phyloP scores from a whole-genome alignment of 179 eudicot species.

The Camellia oleifera region DNA sequence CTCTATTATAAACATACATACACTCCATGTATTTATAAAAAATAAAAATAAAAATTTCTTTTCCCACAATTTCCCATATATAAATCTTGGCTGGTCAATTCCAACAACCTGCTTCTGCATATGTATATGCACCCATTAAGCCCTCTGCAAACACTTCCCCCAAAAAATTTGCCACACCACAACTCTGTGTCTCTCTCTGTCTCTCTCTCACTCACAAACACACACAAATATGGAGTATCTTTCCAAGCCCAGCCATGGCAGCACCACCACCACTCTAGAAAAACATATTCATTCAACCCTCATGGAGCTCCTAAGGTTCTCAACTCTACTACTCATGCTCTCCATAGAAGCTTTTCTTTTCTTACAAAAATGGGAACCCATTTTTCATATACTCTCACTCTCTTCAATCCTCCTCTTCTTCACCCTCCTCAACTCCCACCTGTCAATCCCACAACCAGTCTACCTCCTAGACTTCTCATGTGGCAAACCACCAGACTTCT shows the following conservation, averaged over 20 bases:
- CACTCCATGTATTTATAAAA: too few species aligned
- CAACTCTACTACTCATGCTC: slow-evolving; percentile 26
- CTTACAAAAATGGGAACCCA: slow-evolving; percentile 23
- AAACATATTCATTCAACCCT: slow-evolving; percentile 14
- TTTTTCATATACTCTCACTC: slow-evolving; percentile 33
- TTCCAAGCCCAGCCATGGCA: slow-evolving; percentile 1
- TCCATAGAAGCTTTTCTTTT: slow-evolving; percentile 34
- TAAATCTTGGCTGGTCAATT: too few species aligned
- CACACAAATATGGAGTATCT: background rate
- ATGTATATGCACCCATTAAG: too few species aligned
- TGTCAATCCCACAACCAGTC: slow-evolving; percentile 29
- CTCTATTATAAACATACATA: too few species aligned
- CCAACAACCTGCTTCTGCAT: too few species aligned
- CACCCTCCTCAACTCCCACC: background rate
- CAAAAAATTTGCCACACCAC: background rate
- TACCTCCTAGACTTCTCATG: slow-evolving; percentile 75
- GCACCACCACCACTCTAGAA: slow-evolving; percentile 9
- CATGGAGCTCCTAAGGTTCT: slow-evolving; percentile 22
- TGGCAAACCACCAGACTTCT: slow-evolving; percentile 54
- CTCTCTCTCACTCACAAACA: background rate
- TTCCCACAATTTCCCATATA: too few species aligned
- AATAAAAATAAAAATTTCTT: too few species aligned
- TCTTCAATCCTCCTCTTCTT: slow-evolving; percentile 18
- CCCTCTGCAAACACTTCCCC: too few species aligned
- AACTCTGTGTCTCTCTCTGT: background rate